Base-by-base conservation (phyloP, 2,329 filamentous ascomycete species). In the Malbranchea zuffiana region DNA sequence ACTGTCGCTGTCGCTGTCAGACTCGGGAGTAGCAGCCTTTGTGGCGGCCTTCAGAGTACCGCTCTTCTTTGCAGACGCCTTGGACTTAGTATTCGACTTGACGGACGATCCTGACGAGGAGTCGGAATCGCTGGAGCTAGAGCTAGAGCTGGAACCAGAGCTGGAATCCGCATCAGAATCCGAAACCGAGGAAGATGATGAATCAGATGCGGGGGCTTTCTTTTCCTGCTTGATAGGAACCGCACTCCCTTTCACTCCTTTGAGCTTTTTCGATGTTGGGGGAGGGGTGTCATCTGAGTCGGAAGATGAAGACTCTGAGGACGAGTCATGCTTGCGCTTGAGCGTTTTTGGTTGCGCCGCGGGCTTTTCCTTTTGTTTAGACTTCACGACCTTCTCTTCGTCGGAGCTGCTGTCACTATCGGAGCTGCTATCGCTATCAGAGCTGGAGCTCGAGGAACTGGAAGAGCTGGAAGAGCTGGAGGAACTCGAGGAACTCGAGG, bases 301-400 rank as follows among this genome's bases (percentile, higher is more conserved):
- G 0, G 53, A 57, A 39, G 51, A 53, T 7, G 54, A 56, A 25
- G 57, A 50, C 12, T 56, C 57, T 6, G 59, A 66, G 45, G 56
- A 62, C 6, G 59, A 57, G 33, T 60, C 57, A 5, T 72, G 72
- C 61, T 80, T 79, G 40, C 75, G 69, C 59, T 80, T 79, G 41
- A 71, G 51, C 2, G 37, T 19, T 27, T 36, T 29, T 16, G 37
- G 18, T 25, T 17, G 18, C 13, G 8, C 20, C 12, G 37, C 36
- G 16, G 48, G 42, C 23, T 51, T 41, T 12, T 42, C 5, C 35
- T 43, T 21, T 31, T 58, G 20, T 42, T 44, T 39, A 51, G 54
- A 27, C 48, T 44, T 12, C 44, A 45, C 30, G 45, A 69, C 64
- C 23, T 64, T 59, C 46, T 71, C 67, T 40, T 68, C 66, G 40